phyloP scores from a whole-genome alignment of 1,284 basidiomycete genomes.

The Thelephora terrestris region DNA sequence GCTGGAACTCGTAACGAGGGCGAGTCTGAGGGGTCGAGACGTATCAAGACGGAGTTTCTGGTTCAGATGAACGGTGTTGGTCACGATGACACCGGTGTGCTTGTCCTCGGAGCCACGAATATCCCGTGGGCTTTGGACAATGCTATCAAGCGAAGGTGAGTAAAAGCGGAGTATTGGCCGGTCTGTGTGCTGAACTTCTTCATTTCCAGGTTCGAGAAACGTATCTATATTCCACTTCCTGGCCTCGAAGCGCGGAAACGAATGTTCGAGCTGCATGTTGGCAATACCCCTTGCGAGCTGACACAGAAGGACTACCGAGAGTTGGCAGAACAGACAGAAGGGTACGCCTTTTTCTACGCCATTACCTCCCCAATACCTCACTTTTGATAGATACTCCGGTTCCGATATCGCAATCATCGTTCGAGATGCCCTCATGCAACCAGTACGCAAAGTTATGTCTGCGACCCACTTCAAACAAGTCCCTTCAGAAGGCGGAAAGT shows the following conservation, averaged over 20 bases:
- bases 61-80: constrained; percentile 99
- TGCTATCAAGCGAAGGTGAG: constrained; percentile 90
- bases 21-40: constrained; percentile 89
- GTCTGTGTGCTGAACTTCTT: constrained; percentile 1
- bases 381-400: constrained; percentile 64
- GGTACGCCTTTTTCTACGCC: constrained; percentile 31
- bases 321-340: constrained; percentile 83
- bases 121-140: constrained; percentile 97
- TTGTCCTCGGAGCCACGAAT: constrained; percentile 98
- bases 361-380: constrained; percentile 1
- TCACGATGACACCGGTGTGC: constrained; percentile 92
- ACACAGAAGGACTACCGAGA: constrained; percentile 70
- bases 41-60: constrained; percentile 98
- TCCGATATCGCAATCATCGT: constrained; percentile 95
- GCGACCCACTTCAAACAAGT: constrained; percentile 92
- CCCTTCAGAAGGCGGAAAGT: constrained; percentile 25
- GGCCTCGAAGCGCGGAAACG: constrained; percentile 86
- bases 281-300: constrained; percentile 84
- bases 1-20: constrained; percentile 93
- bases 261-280: constrained; percentile 97
- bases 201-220: constrained; percentile 76
- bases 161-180: constrained; percentile 3
- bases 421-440: constrained; percentile 97
- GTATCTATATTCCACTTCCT: constrained; percentile 96
- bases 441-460: constrained; percentile 90